Base-by-base conservation (phyloP, 441 rosid species). In the Arabidopsis hybrid region DNA sequence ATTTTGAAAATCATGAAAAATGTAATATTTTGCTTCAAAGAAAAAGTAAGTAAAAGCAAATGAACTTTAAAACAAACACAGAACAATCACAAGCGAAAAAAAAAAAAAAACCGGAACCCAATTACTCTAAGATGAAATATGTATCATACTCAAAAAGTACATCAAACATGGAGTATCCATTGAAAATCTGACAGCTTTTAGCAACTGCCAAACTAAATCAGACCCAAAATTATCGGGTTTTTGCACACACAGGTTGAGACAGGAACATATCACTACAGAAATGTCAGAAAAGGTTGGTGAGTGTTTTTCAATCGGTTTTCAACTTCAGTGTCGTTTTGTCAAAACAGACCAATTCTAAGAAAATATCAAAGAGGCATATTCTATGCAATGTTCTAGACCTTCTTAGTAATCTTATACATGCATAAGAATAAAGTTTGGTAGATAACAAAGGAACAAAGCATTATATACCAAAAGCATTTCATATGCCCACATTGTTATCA, bases 311-410 rank as follows among this genome's bases (percentile, higher is more conserved):
- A 4, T 69, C 59, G 59, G 59, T 75, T 75, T 75, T 63, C 70
- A 69, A n/a, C 47, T 56, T 49, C 2, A 1, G 14, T 76, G 67
- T 76, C 79, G 60, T 76, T 62, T 38, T 56, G 32, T 39, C 75
- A 13, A 69, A 76, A 56, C 10, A 29, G 60, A 42, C 51, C 61
- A 32, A 29, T 31, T 76, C 66, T 13, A 47, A 53, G 40, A 38
- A 75, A 71, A 76, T 76, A 77, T 67, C 80, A 72, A 36, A 8
- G 62, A 51, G 69, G 77, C 51, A 65, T 72, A 71, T 72, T 66
- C 80, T 77, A 31, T 77, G 77, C 55, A 66, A 66, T 64, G 73
- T 77, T 77, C 56, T 70, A 55, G 40, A 70, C 58, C 64, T 75
- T 51, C 34, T 45, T 45, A 62, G 32, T 69, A 12, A 62, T 52